These are phyloP conservation scores for Cinnamomum micranthum DNA, from an alignment of 164 flowering plant genomes.

Conservation along the genomic window DNA sequence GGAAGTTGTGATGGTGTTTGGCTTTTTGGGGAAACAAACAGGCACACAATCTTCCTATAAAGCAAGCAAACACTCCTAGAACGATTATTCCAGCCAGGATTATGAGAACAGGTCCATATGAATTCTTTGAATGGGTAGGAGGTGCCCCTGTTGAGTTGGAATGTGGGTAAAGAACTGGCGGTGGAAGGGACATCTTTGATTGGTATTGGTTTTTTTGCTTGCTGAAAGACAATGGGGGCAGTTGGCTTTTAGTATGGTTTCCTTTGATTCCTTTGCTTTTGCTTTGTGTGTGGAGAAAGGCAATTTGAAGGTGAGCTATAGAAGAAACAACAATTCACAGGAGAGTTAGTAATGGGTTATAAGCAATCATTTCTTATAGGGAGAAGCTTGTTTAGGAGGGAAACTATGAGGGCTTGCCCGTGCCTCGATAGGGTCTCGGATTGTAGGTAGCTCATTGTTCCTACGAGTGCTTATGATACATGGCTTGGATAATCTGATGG, in stretches of 20 bases:
- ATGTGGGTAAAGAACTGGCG: constrained; percentile 24
- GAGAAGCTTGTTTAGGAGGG: neutral
- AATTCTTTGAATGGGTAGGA: constrained; percentile 48
- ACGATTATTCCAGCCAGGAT: constrained; percentile 71
- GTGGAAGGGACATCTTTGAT: constrained; percentile 5
- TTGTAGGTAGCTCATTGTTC: too few relatives aligned
- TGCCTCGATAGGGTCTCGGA: neutral
- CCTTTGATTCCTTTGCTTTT: neutral
- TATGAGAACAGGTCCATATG: constrained; percentile 73
- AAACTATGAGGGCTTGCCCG: neutral
- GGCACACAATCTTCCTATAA: constrained; percentile 57
- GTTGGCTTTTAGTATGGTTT: neutral
- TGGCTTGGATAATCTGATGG: too few relatives aligned
- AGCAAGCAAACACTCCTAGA: constrained; percentile 61
- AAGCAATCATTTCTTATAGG: neutral
- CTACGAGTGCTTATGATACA: too few relatives aligned
- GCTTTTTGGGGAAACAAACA: constrained; percentile 21
- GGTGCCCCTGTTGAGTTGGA: constrained; percentile 11
- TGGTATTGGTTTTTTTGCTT: neutral
- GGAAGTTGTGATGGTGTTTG: constrained; percentile 12
- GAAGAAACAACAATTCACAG: neutral
- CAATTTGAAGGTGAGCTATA: too few relatives aligned
- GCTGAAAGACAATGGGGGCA: neutral
- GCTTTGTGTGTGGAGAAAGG: neutral
- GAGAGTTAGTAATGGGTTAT: neutral